Conservation (phyloP, 192 early-diverging fungal species). For the Backusella circina region DNA sequence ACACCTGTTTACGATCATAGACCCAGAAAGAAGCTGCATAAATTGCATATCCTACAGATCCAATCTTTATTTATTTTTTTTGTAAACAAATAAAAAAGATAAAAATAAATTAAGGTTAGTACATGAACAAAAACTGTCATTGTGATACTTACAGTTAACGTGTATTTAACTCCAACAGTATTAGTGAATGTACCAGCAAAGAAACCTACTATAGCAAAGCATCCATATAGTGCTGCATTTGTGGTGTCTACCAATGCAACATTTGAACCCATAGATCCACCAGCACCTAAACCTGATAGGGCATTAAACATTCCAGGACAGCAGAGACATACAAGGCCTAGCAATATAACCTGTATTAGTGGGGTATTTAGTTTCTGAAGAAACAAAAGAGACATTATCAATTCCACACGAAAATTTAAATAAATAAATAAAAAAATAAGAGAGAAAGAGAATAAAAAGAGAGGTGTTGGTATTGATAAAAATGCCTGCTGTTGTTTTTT, state of each 20-base stretch:
- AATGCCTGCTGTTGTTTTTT: not conserved
- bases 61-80: conserved; percentile 37
- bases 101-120: not conserved
- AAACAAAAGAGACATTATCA: not conserved
- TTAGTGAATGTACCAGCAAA: conserved; percentile 33
- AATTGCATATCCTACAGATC: conserved; percentile 61
- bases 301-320: conserved; percentile 82
- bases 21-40: conserved; percentile 64
- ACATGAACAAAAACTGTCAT: not conserved
- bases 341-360: conserved; percentile 64
- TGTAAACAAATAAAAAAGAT: not conserved
- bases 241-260: conserved; percentile 21
- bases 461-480: not conserved
- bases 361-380: conserved; percentile 41
- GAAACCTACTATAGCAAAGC: conserved; percentile 32
- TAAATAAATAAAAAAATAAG: not conserved
- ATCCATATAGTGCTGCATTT: conserved; percentile 27
- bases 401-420: not conserved
- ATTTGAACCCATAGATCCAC: conserved; percentile 30
- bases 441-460: not conserved
- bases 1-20: conserved; percentile 49
- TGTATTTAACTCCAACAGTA: conserved; percentile 20
- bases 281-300: conserved; percentile 37
- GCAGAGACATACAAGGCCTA: conserved; percentile 72
- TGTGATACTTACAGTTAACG: conserved; percentile 14